These are phyloP conservation scores for Phialophora tarda DNA, from an alignment of 2,329 filamentous ascomycete species.

Conservation along the genomic window DNA sequence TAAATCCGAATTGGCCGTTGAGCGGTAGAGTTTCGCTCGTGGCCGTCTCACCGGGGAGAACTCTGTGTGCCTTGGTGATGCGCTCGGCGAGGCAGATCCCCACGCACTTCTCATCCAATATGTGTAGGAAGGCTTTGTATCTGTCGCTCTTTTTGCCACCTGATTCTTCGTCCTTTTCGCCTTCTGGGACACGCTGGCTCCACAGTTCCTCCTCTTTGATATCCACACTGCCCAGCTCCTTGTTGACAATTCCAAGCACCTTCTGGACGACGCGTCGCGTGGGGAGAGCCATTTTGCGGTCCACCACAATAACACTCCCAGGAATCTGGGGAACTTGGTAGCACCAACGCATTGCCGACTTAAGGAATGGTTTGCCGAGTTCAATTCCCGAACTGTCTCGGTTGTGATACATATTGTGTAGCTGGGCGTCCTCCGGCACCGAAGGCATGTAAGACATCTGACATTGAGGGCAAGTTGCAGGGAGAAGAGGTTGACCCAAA, in stretches of 20 bases:
- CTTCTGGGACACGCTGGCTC: slow-evolving; percentile 54
- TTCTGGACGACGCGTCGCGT: slow-evolving; percentile 60
- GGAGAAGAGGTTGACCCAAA: slow-evolving; percentile 53
- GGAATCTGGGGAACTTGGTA: slow-evolving; percentile 57
- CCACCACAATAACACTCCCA: slow-evolving; percentile 64
- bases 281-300: slow-evolving; percentile 58
- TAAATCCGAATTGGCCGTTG: slow-evolving; percentile 27
- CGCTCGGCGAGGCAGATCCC: slow-evolving; percentile 67
- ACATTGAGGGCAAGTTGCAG: slow-evolving; percentile 64
- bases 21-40: slow-evolving; percentile 31
- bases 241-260: slow-evolving; percentile 67
- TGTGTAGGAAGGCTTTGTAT: slow-evolving; percentile 67
- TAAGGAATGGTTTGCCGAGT: slow-evolving; percentile 63
- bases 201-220: slow-evolving; percentile 64
- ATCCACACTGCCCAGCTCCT: slow-evolving; percentile 65
- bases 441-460: slow-evolving; percentile 72
- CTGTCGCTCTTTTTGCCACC: slow-evolving; percentile 48
- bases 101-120: slow-evolving; percentile 66
- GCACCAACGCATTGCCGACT: slow-evolving; percentile 58
- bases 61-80: slow-evolving; percentile 62
- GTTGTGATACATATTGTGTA: slow-evolving; percentile 69
- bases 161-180: slow-evolving; percentile 42
- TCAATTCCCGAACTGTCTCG: slow-evolving; percentile 67
- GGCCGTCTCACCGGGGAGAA: slow-evolving; percentile 42
- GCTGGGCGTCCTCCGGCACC: slow-evolving; percentile 63